phyloP scores from a whole-genome alignment of 169 alveolate genomes.

The Plasmodium vinckei region DNA sequence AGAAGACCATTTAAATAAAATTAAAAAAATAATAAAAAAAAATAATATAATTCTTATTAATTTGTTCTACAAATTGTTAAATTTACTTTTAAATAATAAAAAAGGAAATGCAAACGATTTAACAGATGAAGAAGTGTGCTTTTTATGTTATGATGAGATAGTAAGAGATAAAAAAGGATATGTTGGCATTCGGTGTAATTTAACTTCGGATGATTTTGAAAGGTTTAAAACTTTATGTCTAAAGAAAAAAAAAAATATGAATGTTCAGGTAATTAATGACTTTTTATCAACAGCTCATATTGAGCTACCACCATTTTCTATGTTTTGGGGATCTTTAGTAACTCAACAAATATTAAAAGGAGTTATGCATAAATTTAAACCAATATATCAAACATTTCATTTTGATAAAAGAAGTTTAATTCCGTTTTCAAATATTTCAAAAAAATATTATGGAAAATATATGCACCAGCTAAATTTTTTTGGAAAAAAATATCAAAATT shows the following conservation, averaged over 20 bases:
- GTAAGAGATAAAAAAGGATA: constrained; percentile 25
- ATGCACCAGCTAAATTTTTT: constrained; percentile 66
- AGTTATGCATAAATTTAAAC: constrained; percentile 38
- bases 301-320: constrained; percentile 64
- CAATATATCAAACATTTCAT: constrained; percentile 54
- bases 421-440: constrained; percentile 46
- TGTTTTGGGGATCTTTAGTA: constrained; percentile 43
- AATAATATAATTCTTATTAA: neutral
- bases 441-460: constrained; percentile 53
- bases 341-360: constrained; percentile 71
- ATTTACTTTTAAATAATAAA: neutral
- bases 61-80: neutral
- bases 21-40: constrained; percentile 10
- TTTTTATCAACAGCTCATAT: constrained; percentile 60
- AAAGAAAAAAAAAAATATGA: constrained; percentile 58
- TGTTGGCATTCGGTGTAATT: constrained; percentile 11
- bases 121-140: constrained; percentile 59
- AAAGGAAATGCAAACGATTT: neutral
- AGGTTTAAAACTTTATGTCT: constrained; percentile 35
- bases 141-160: constrained; percentile 65
- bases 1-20: constrained; percentile 18
- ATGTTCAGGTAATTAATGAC: constrained; percentile 23
- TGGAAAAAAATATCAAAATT: constrained; percentile 57
- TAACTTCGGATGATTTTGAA: neutral
- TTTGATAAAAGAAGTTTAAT: constrained; percentile 60